phyloP scores from a whole-genome alignment of 306 rosid genomes.

The Malus sieversii region DNA sequence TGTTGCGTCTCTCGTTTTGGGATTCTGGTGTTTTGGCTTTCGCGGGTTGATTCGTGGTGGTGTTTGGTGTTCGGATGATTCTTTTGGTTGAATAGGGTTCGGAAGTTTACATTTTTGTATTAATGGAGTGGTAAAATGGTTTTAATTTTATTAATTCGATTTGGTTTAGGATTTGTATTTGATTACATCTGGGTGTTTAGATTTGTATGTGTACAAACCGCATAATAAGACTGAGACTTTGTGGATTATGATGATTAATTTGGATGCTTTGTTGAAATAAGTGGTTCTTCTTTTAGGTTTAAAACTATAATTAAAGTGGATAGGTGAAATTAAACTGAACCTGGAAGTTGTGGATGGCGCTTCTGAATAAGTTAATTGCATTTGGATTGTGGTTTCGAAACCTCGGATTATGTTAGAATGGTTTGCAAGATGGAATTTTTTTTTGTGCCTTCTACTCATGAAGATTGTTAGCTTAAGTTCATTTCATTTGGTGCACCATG shows the following conservation, averaged over 20 bases:
- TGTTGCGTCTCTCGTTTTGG: neutral
- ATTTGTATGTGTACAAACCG: neutral
- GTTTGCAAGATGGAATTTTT: neutral
- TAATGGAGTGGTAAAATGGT: neutral
- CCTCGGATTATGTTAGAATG: neutral
- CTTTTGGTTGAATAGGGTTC: neutral
- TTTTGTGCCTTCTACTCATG: neutral
- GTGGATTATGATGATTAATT: neutral
- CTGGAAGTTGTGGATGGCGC: neutral
- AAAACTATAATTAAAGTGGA: neutral
- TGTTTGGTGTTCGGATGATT: neutral
- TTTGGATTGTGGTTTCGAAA: neutral
- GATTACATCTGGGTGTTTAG: neutral
- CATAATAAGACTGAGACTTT: neutral
- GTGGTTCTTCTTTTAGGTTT: neutral
- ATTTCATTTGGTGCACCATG: neutral
- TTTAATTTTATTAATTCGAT: neutral
- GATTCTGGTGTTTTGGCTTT: neutral
- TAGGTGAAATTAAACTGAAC: neutral
- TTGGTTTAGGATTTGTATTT: neutral
- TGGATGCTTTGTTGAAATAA: neutral
- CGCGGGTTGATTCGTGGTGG: neutral
- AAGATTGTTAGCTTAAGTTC: neutral
- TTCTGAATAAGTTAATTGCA: neutral
- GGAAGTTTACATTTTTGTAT: neutral